These are phyloP conservation scores for Fusarium nodosum DNA, from an alignment of 2,329 filamentous ascomycete species.

Conservation along the genomic window DNA sequence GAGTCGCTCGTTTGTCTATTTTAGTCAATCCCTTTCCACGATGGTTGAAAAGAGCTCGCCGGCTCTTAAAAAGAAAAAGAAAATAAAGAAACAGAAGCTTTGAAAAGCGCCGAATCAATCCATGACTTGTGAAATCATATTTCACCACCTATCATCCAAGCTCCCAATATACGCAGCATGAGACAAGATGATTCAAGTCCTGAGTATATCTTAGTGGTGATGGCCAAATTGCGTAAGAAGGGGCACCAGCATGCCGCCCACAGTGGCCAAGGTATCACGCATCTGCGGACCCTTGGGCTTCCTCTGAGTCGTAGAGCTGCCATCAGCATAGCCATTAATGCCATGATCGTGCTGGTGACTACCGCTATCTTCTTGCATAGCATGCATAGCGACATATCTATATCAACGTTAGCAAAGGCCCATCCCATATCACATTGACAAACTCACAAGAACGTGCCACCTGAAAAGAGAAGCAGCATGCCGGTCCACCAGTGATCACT, in stretches of 20 bases:
- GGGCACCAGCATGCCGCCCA: slow-evolving; percentile 83
- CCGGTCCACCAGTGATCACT: slow-evolving; percentile 90
- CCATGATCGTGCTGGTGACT: slow-evolving; percentile 63
- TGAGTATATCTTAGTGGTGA: slow-evolving; percentile 65
- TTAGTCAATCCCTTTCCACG: slow-evolving; percentile 27
- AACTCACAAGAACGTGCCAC: slow-evolving; percentile 91
- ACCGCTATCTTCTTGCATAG: slow-evolving; percentile 84
- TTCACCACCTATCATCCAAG: slow-evolving; percentile 12
- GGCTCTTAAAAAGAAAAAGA: slow-evolving; percentile 20
- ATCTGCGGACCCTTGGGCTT: slow-evolving; percentile 70
- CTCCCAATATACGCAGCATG: slow-evolving; percentile 25
- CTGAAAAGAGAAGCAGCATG: slow-evolving; percentile 93
- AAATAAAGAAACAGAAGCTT: slow-evolving; percentile 4
- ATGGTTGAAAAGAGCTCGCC: slow-evolving; percentile 42
- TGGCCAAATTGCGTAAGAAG: slow-evolving; percentile 84
- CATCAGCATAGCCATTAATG: slow-evolving; percentile 69
- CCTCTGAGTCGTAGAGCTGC: slow-evolving; percentile 59
- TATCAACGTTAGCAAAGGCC: slow-evolving; percentile 30
- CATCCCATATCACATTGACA: not conserved
- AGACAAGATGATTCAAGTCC: slow-evolving; percentile 13
- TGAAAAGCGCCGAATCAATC: slow-evolving; percentile 37
- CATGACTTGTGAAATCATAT: slow-evolving; percentile 24
- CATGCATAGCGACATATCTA: slow-evolving; percentile 98
- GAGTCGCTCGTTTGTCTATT: slow-evolving; percentile 35
- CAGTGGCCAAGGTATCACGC: slow-evolving; percentile 77